phyloP scores from a whole-genome alignment of 306 rosid species.

The Castanospermum australe region DNA sequence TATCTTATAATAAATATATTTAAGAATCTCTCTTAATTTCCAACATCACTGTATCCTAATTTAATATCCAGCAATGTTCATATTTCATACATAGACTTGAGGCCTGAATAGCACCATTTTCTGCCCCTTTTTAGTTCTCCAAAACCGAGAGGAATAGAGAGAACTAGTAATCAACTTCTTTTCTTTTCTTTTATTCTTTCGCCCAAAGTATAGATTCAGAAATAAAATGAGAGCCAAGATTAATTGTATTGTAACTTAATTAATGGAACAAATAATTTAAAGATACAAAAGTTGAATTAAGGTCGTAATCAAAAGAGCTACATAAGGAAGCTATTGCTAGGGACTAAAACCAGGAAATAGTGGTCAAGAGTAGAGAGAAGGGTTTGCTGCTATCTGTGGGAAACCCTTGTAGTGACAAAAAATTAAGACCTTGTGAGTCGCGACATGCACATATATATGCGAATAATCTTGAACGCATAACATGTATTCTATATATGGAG shows the following conservation, averaged over 20 bases:
- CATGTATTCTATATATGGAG: not conserved
- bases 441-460: not conserved
- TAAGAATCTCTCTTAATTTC: no score
- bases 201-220: not conserved
- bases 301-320: not conserved
- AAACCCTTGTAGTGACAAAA: not conserved
- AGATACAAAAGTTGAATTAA: no score
- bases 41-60: not conserved
- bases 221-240: not conserved
- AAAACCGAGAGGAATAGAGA: not conserved
- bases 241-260: not conserved
- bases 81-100: not conserved
- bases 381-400: conserved; percentile 29
- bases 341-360: not conserved
- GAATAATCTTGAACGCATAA: not conserved
- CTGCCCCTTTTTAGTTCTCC: not conserved
- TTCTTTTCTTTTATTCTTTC: no score
- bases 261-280: not conserved
- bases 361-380: conserved; percentile 22
- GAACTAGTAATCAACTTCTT: no score
- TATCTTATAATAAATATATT: no score
- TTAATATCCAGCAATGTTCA: not conserved
- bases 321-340: not conserved
- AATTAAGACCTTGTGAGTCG: not conserved
- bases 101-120: not conserved